Evolutionary conservation across 805 yeast genomes (phyloP).

Genomic region (Monosporozyma solicola): DNA sequence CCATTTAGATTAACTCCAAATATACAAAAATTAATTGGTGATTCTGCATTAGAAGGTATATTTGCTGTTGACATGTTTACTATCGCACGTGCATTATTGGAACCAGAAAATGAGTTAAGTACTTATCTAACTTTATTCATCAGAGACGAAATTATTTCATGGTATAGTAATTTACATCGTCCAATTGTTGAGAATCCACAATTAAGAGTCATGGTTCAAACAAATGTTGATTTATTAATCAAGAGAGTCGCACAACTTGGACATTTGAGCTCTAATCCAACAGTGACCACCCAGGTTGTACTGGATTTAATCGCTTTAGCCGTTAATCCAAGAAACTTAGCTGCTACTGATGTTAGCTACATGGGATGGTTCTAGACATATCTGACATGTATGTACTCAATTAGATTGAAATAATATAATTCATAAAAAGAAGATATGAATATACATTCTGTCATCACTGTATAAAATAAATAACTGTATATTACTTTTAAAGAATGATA

Average conservation of each 20-base stretch:
- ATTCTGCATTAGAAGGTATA: slow-evolving; percentile 86
- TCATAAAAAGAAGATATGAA: not conserved
- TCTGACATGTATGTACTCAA: not conserved
- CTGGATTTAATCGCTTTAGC: slow-evolving; percentile 89
- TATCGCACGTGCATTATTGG: slow-evolving; percentile 80
- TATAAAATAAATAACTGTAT: not conserved
- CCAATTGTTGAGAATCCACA: slow-evolving; percentile 78
- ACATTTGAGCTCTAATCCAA: slow-evolving; percentile 43
- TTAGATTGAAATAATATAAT: too few species aligned
- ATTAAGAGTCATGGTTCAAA: slow-evolving; percentile 74
- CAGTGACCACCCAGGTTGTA: slow-evolving; percentile 77
- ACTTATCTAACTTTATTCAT: slow-evolving; percentile 90
- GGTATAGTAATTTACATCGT: slow-evolving; percentile 86
- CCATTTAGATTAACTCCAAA: slow-evolving; percentile 97
- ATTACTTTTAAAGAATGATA: not conserved
- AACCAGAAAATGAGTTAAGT: slow-evolving; percentile 86
- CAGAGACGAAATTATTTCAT: slow-evolving; percentile 87
- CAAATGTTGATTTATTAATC: slow-evolving; percentile 77
- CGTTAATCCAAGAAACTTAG: slow-evolving; percentile 87
- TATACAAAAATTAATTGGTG: slow-evolving; percentile 87
- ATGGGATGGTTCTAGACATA: slow-evolving; percentile 71
- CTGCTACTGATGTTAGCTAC: slow-evolving; percentile 86
- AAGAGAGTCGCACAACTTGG: slow-evolving; percentile 74
- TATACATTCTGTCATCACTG: not conserved
- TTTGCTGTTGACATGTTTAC: slow-evolving; percentile 75